Evolutionary conservation across 2,329 filamentous ascomycete species (phyloP).

Genomic region (Cordyceps tenuipes): DNA sequence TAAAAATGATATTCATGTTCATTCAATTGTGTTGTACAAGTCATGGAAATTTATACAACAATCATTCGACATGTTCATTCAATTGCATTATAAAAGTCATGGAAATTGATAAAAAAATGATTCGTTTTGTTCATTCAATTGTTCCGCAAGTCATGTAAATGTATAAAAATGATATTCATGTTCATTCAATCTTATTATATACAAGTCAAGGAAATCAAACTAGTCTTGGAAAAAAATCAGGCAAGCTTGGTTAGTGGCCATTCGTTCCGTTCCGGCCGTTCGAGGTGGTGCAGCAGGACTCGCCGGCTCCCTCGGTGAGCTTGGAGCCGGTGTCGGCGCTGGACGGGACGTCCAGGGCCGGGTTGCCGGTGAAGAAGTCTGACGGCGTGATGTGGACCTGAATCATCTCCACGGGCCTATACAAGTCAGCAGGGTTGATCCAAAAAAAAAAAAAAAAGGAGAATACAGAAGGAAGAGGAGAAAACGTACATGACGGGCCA

Average conservation of each 20-base stretch:
- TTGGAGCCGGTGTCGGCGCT: slow-evolving; percentile 20
- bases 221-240: not conserved
- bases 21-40: too few species aligned
- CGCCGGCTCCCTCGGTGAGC: slow-evolving; percentile 1
- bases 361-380: slow-evolving; percentile 41
- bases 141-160: too few species aligned
- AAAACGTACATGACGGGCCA: slow-evolving; percentile 55
- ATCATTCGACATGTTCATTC: too few species aligned
- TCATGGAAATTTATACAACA: too few species aligned
- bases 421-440: not conserved
- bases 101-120: too few species aligned
- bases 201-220: not conserved
- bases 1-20: too few species aligned
- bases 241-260: not conserved
- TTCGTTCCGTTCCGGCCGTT: not conserved
- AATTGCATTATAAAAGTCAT: too few species aligned
- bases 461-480: too few species aligned
- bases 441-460: too few species aligned
- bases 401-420: slow-evolving; percentile 45
- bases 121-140: too few species aligned
- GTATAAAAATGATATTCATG: too few species aligned
- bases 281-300: not conserved
- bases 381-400: slow-evolving; percentile 37
- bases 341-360: slow-evolving; percentile 37
- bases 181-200: not conserved